Evolutionary conservation across 331 rosid species (phyloP).

Genomic region (Acacia pycnantha): DNA sequence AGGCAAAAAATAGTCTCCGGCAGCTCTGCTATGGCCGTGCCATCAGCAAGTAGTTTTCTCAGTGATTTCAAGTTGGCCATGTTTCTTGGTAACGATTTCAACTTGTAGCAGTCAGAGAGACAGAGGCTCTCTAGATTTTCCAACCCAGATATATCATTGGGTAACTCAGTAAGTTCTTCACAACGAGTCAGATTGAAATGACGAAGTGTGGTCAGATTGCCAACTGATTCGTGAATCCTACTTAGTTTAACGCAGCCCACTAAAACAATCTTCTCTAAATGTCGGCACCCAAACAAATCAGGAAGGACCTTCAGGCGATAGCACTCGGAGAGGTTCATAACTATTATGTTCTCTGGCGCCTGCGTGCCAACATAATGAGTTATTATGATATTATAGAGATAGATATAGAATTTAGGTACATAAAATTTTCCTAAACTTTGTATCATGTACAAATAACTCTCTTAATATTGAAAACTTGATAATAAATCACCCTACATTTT

Average conservation of each 20-base stretch:
- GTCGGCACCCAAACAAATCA: conserved; percentile 45
- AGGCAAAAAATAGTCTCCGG: conserved; percentile 55
- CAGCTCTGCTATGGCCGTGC: conserved; percentile 39
- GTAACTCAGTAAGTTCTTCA: conserved; percentile 36
- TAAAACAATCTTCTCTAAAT: conserved; percentile 50
- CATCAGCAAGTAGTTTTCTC: conserved; percentile 40
- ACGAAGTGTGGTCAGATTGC: conserved; percentile 38
- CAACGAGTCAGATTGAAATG: conserved; percentile 49
- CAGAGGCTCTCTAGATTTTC: conserved; percentile 44
- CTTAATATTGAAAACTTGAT: too few species aligned
- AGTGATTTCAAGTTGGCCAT: conserved; percentile 49
- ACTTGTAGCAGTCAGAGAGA: conserved; percentile 39
- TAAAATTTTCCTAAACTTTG: too few species aligned
- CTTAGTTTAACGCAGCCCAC: conserved; percentile 39
- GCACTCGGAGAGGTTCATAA: conserved; percentile 49
- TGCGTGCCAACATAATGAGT: conserved; percentile 13
- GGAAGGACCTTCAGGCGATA: conserved; percentile 39
- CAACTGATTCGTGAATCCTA: conserved; percentile 51
- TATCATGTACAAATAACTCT: too few species aligned
- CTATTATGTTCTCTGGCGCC: conserved; percentile 50
- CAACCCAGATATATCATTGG: conserved; percentile 51
- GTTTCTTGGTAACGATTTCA: conserved; percentile 47
- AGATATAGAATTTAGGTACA: too few species aligned
- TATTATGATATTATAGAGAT: not conserved
- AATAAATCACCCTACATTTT: too few species aligned